Base-by-base conservation (phyloP, 1,284 basidiomycete genomes). In the Tetrapyrgos nigripes region DNA sequence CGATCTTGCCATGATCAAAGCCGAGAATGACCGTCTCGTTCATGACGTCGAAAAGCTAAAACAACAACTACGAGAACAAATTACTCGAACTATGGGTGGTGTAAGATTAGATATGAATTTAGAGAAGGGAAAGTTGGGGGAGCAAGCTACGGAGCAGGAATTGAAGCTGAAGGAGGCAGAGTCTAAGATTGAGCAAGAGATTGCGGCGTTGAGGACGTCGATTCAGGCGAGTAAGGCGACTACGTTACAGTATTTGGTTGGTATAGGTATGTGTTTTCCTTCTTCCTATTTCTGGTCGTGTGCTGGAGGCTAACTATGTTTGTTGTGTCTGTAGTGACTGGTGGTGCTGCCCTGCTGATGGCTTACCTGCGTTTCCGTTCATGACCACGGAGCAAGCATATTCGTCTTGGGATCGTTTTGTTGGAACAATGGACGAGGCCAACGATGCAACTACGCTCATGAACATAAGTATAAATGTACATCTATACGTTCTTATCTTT, bases 161-260 rank as follows among this genome's bases (percentile, higher is more conserved):
- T 81, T 97, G 62, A 98, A 98, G 85, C 94, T 99, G 73, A 96
- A 96, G 75, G 97, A 99, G 74, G 96, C 98, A 13, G 97, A 99
- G 69, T 98, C 97, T 2, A 80, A 95, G 67, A 98, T 99, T 68
- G 97, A 99, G 77, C 92, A 93, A 70, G 97, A 98, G 77, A 98
- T 98, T 70, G 94, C 96, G 2, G 88, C 89, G 4, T 74, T 98
- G 53, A 80, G 94, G 50, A 97, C 97, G 1, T 85, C 91, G 50
- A 97, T 98, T 55, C 95, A 98, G 72, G 91, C 93, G 24, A 93
- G 93, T 24, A 61, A 92, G 90, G 91, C 91, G 14, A 92, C 89
- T 29, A 93, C 92, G 11, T 73, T 93, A 58, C 91, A 93, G 70
- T 93, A 93, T 69, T 76, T 93, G 27, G 91, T 93, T 58, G 91